Percentiles rank a stretch among this genome's conserved stretches.
These are phyloP conservation scores for Monilinia polystroma DNA, from an alignment of 2,329 filamentous ascomycete genomes.

Conservation along the genomic window DNA sequence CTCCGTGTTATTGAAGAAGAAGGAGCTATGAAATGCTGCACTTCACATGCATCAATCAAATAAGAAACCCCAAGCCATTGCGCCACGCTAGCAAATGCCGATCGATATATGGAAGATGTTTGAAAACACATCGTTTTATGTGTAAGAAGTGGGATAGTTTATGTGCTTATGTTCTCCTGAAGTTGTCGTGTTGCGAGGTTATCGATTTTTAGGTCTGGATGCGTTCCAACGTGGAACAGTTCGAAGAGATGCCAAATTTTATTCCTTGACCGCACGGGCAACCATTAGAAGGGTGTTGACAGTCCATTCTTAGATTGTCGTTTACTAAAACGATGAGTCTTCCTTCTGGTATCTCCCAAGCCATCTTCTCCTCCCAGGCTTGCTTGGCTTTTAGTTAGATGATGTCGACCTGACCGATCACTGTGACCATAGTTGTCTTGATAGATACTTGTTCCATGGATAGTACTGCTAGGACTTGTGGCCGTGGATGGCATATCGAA, in stretches of 20 bases:
- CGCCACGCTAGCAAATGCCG: conserved; percentile 24
- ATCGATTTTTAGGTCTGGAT: neutral
- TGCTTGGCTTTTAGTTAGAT: conserved; percentile 59
- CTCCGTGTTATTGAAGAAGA: neutral
- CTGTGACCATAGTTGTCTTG: conserved; percentile 51
- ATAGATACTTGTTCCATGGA: conserved; percentile 58
- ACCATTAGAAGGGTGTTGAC: conserved; percentile 58
- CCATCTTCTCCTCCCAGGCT: conserved; percentile 47
- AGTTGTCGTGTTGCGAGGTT: neutral
- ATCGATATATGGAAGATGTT: conserved; percentile 14
- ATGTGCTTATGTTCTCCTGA: neutral
- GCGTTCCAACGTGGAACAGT: neutral
- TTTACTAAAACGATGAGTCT: conserved; percentile 77
- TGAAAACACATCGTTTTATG: conserved; percentile 25
- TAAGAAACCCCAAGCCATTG: conserved; percentile 15
- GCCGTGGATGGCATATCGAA: conserved; percentile 71
- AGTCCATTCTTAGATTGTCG: conserved; percentile 93
- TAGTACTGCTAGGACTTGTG: conserved; percentile 72
- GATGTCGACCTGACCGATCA: conserved; percentile 56
- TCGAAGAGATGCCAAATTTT: neutral
- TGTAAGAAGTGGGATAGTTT: conserved; percentile 17
- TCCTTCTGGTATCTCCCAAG: conserved; percentile 45
- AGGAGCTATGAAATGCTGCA: conserved; percentile 14
- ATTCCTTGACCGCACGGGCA: neutral
- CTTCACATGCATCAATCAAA: conserved; percentile 16